Conservation (phyloP, 176 grass and related monocot genomes). For the Ensete ventricosum region DNA sequence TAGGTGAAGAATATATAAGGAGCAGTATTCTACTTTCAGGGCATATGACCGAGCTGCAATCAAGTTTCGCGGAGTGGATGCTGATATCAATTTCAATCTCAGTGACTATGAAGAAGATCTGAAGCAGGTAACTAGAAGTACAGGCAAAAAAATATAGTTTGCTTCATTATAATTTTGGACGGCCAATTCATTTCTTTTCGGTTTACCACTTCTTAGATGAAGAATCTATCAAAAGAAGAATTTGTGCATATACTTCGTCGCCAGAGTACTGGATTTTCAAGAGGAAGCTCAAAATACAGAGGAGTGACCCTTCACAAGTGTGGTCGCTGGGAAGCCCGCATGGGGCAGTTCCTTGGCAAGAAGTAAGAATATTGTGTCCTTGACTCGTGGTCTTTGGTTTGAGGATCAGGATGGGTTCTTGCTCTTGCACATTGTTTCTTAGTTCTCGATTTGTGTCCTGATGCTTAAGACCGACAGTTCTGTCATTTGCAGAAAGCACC, state of each 20-base stretch:
- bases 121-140: conserved; percentile 36
- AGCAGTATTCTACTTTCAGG: conserved; percentile 29
- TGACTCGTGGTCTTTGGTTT: no score
- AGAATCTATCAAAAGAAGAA: conserved; percentile 81
- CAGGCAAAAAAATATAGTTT: no score
- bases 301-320: conserved; percentile 53
- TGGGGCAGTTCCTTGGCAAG: no score
- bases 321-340: no score
- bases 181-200: no score
- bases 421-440: no score
- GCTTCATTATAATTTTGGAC: no score
- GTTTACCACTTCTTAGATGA: conserved; percentile 34
- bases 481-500: no score
- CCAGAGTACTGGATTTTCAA: conserved; percentile 85
- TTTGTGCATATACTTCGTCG: conserved; percentile 84
- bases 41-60: conserved; percentile 89
- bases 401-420: no score
- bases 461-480: no score
- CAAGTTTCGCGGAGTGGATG: conserved; percentile 80
- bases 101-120: conserved; percentile 89
- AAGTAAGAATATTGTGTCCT: no score
- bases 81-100: conserved; percentile 92
- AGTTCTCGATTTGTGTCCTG: no score
- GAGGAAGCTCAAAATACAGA: conserved; percentile 87
- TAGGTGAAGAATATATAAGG: not conserved